Percentiles rank a stretch among this genome's conserved stretches.
Conservation (phyloP, 305 asterid species). For the Galium porrigens region DNA sequence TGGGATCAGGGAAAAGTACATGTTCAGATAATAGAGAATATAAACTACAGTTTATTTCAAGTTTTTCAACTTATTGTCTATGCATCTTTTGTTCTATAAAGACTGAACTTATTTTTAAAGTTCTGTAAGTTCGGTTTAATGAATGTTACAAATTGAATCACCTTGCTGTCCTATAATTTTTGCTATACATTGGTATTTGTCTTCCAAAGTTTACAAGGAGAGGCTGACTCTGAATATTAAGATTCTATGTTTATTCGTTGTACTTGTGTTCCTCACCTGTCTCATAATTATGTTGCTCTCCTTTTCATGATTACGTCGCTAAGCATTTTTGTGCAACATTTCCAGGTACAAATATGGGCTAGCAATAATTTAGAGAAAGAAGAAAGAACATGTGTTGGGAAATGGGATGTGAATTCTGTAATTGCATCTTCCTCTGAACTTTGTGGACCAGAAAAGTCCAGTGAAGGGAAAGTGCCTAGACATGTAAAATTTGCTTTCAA, state of each 20-base stretch:
- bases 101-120: neutral
- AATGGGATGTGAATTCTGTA: constrained; percentile 75
- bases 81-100: too few species aligned
- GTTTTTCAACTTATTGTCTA: too few species aligned
- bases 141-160: neutral
- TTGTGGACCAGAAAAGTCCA: constrained; percentile 54
- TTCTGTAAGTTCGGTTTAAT: neutral
- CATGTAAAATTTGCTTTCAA: constrained; percentile 64
- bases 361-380: constrained; percentile 70
- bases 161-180: neutral
- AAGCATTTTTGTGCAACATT: constrained; percentile 18
- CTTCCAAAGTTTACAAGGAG: neutral
- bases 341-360: constrained; percentile 86
- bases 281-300: neutral
- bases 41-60: neutral
- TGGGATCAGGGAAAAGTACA: neutral
- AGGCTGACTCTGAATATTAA: neutral
- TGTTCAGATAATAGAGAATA: neutral
- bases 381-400: constrained; percentile 74
- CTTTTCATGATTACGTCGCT: neutral
- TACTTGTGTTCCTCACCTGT: neutral
- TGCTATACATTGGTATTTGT: neutral
- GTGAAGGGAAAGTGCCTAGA: constrained; percentile 49
- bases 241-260: neutral
- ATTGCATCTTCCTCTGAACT: constrained; percentile 66